Percentiles rank a stretch among this genome's conserved stretches.
Conservation (phyloP, 1,284 basidiomycete genomes). For the Rhodotorula sp. region DNA sequence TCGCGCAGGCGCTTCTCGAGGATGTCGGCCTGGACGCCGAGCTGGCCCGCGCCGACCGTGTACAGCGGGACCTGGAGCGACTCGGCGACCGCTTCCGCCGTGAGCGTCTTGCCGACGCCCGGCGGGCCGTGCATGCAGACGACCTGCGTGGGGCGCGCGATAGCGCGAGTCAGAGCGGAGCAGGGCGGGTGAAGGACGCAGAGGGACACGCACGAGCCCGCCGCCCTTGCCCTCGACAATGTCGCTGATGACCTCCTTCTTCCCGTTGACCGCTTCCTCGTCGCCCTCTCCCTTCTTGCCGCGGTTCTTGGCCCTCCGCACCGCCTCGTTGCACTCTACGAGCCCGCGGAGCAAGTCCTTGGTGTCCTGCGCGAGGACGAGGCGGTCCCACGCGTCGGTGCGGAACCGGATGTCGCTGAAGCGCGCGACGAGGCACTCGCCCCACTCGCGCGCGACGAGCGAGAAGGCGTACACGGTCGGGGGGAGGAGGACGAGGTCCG, state of each 20-base stretch:
- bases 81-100: conserved; percentile 35
- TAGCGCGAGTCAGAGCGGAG: too few species aligned
- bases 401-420: conserved; percentile 19
- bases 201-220: conserved; percentile 35
- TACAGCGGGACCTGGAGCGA: conserved; percentile 33
- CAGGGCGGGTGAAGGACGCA: conserved; percentile 5
- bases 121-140: neutral
- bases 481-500: conserved; percentile 10
- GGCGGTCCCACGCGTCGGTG: conserved; percentile 25
- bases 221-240: conserved; percentile 36
- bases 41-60: conserved; percentile 31
- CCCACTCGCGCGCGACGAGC: conserved; percentile 21
- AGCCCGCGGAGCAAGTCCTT: conserved; percentile 33
- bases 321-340: conserved; percentile 21
- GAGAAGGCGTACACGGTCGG: conserved; percentile 19
- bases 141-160: neutral
- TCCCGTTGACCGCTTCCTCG: conserved; percentile 13
- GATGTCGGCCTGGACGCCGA: conserved; percentile 21
- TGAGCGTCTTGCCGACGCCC: neutral
- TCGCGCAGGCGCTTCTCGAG: conserved; percentile 28
- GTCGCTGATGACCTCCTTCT: conserved; percentile 27
- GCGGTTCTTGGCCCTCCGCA: neutral
- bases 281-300: neutral
- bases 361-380: conserved; percentile 32
- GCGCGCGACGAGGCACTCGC: conserved; percentile 30